These are phyloP conservation scores for Talaromyces piceae DNA, from an alignment of 2,329 filamentous ascomycete species.

Conservation along the genomic window DNA sequence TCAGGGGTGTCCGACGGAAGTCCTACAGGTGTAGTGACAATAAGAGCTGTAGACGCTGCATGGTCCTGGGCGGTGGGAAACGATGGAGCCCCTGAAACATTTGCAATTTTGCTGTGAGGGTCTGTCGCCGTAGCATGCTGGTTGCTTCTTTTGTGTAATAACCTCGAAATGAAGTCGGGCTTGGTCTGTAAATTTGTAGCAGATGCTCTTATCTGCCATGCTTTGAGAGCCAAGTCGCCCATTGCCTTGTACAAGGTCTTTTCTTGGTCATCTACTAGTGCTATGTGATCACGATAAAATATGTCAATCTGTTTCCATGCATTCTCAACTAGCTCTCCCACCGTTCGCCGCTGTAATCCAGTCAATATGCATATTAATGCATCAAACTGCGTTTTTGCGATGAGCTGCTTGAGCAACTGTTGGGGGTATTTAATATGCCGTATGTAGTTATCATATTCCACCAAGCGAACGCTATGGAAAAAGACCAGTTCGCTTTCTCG, in stretches of 20 bases:
- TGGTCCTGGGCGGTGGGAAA: background rate
- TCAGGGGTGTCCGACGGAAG: background rate
- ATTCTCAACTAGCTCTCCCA: slow-evolving; percentile 8
- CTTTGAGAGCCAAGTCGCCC: slow-evolving; percentile 10
- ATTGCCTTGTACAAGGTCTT: slow-evolving; percentile 8
- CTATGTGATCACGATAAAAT: slow-evolving; percentile 9
- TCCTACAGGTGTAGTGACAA: background rate
- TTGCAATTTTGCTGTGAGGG: background rate
- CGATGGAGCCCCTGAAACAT: background rate
- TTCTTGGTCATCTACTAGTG: slow-evolving; percentile 8
- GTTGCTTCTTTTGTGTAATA: background rate
- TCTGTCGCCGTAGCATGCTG: background rate
- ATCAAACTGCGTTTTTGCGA: slow-evolving; percentile 9
- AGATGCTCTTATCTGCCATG: slow-evolving; percentile 9
- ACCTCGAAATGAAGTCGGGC: slow-evolving; percentile 2
- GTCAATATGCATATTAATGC: slow-evolving; percentile 9
- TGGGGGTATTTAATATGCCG: slow-evolving; percentile 8
- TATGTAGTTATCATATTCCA: slow-evolving; percentile 7
- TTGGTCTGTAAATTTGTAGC: background rate
- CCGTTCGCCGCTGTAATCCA: slow-evolving; percentile 6
- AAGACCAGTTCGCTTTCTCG: slow-evolving; percentile 11
- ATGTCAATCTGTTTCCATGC: slow-evolving; percentile 12
- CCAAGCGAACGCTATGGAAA: slow-evolving; percentile 1
- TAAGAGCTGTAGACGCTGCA: background rate
- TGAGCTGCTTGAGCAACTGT: slow-evolving; percentile 11